Base-by-base conservation (phyloP, 1,139 yeast species). In the Arxiozyma heterogenica region DNA sequence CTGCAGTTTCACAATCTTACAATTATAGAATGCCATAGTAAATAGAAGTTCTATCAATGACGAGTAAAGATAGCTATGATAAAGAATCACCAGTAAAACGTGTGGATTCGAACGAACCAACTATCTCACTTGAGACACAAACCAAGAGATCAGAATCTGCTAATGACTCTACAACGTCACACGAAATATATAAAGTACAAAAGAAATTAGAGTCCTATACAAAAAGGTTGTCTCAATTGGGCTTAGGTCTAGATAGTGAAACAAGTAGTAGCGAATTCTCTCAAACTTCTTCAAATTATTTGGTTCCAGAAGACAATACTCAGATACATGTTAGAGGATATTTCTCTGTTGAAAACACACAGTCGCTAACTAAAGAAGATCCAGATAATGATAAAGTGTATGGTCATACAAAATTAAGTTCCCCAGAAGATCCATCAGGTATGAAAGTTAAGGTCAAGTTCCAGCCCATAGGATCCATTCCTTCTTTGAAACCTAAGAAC, bases 391-490 rank as follows among this genome's bases (percentile, higher is more conserved):
- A 30, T 17, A 17, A 17, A 25, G 27, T 45, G 1, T 15, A 45
- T 27, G n/a, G 4, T 1, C 20, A 12, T 17, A 25, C 15, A 44
- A 44, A 30, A n/a, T 20, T 34, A 5, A 5, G 17, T 23, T n/a
- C 12, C 53, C 52, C 22, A 44, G 23, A 15, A 12, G 21, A 30
- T 17, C 11, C 21, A 5, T 6, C 17, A 22, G 46, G 7, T 4
- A 52, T 49, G n/a, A 66, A 65, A 50, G 53, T 67, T 4, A 62
- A 60, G 25, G 61, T 67, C 12, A 62, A 59, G 49, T 66, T 68
- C 48, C 67, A 64, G 34, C 64, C 71, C 8, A 68, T 68, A 42
- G 71, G 71, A 0, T 61, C 69, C 9, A 57, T 67, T 1, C 54
- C 62, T 3, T 58, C 60, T n/a, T 54, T 68, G 8, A 55, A 42